phyloP scores from a whole-genome alignment of 805 yeast genomes.

The Yamadazyma scolyti region DNA sequence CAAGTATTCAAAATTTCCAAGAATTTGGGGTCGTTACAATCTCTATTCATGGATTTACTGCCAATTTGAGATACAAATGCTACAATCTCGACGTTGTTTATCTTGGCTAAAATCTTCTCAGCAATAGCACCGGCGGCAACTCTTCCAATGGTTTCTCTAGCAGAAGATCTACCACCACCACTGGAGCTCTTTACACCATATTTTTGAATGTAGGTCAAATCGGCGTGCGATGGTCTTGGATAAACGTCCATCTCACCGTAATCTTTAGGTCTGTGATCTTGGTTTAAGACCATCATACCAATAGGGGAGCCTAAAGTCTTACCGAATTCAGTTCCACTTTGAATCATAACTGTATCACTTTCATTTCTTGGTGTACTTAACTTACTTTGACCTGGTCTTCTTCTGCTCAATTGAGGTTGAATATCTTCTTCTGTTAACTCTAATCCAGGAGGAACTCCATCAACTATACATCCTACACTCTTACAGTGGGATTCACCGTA shows the following conservation, averaged over 20 bases:
- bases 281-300: conserved; percentile 87
- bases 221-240: conserved; percentile 99
- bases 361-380: conserved; percentile 94
- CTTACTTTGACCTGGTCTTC: conserved; percentile 96
- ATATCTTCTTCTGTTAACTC: conserved; percentile 78
- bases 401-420: conserved; percentile 93
- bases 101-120: conserved; percentile 77
- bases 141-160: conserved; percentile 97
- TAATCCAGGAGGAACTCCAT: conserved; percentile 97
- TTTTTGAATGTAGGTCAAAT: conserved; percentile 85
- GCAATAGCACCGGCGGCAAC: conserved; percentile 99
- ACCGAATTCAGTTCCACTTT: conserved; percentile 91
- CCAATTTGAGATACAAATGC: conserved; percentile 97
- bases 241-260: conserved; percentile 91
- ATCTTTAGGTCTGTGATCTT: conserved; percentile 96
- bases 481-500: conserved; percentile 98
- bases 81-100: conserved; percentile 85
- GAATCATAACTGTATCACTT: conserved; percentile 88
- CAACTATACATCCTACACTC: conserved; percentile 97
- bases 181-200: conserved; percentile 92
- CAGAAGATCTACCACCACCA: conserved; percentile 97
- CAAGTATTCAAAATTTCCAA: conserved; percentile 64
- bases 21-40: conserved; percentile 62
- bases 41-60: conserved; percentile 68
- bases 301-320: conserved; percentile 92